Evolutionary conservation across 2,329 filamentous ascomycete species (phyloP).

Genomic region (Metarhizium rileyi): DNA sequence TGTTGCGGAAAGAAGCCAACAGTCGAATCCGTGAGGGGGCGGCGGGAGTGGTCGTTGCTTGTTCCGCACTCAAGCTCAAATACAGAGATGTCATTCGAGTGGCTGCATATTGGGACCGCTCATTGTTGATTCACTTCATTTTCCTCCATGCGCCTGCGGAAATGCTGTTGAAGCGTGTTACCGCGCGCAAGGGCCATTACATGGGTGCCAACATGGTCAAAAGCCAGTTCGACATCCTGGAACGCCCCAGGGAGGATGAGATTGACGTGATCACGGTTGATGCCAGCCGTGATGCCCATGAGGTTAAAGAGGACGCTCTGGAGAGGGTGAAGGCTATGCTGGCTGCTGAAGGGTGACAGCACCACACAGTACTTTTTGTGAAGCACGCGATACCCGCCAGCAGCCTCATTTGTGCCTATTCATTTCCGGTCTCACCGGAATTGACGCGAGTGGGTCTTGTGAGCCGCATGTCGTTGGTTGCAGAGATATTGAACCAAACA

Average conservation of each 20-base stretch:
- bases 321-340: constrained; percentile 46
- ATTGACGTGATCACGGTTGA: constrained; percentile 64
- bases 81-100: constrained; percentile 89
- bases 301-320: constrained; percentile 52
- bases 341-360: constrained; percentile 13
- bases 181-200: constrained; percentile 70
- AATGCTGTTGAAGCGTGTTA: constrained; percentile 66
- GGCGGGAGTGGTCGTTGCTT: constrained; percentile 83
- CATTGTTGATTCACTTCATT: constrained; percentile 80
- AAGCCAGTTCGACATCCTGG: constrained; percentile 82
- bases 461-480: neutral
- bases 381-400: neutral
- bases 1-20: constrained; percentile 60
- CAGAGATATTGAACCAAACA: too few species aligned
- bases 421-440: neutral
- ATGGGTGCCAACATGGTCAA: constrained; percentile 95
- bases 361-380: neutral
- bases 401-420: neutral
- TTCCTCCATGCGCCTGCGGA: constrained; percentile 75
- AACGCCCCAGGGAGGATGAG: constrained; percentile 65
- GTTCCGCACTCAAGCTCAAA: constrained; percentile 91
- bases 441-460: neutral
- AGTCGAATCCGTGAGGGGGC: constrained; percentile 45
- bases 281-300: constrained; percentile 47
- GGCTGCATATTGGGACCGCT: constrained; percentile 63